Evolutionary conservation across 1,284 basidiomycete genomes (phyloP).

Genomic region (Mycosarcoma mackinlayi): DNA sequence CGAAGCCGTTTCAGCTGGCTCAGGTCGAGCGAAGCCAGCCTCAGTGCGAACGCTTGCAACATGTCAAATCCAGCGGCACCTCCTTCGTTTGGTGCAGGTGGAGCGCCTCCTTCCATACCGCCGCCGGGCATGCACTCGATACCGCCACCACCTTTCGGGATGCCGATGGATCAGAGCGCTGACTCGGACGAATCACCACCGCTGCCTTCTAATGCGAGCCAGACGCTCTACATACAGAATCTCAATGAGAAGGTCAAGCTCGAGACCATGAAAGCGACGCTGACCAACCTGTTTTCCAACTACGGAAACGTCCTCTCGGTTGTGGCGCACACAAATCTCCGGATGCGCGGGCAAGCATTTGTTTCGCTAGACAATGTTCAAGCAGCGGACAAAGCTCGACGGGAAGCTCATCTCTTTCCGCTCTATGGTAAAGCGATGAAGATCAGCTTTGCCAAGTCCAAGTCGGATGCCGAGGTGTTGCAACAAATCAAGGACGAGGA

Average conservation of each 20-base stretch:
- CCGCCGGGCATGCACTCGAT: slow-evolving; percentile 21
- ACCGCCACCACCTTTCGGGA: slow-evolving; percentile 25
- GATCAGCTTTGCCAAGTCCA: slow-evolving; percentile 85
- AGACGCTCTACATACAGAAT: slow-evolving; percentile 96
- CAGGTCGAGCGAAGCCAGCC: no score
- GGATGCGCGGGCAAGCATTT: slow-evolving; percentile 98
- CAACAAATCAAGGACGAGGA: slow-evolving; percentile 31
- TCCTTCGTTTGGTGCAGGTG: slow-evolving; percentile 14
- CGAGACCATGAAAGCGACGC: slow-evolving; percentile 83
- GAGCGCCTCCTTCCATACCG: slow-evolving; percentile 21
- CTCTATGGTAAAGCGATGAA: slow-evolving; percentile 92
- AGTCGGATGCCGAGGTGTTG: slow-evolving; percentile 85
- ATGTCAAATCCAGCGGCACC: slow-evolving; percentile 35
- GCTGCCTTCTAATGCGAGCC: slow-evolving; percentile 66
- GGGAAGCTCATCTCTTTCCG: slow-evolving; percentile 92
- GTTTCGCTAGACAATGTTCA: slow-evolving; percentile 87
- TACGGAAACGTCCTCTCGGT: slow-evolving; percentile 93
- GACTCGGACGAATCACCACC: slow-evolving; percentile 22
- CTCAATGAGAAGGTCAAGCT: slow-evolving; percentile 96
- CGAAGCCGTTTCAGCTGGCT: no score
- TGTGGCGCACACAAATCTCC: slow-evolving; percentile 88
- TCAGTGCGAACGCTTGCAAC: background rate
- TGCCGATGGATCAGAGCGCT: slow-evolving; percentile 19
- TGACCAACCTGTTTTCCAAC: slow-evolving; percentile 88
- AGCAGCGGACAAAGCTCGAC: slow-evolving; percentile 85